phyloP scores from a whole-genome alignment of 1,139 yeast species.

The Lodderomyces margitis region DNA sequence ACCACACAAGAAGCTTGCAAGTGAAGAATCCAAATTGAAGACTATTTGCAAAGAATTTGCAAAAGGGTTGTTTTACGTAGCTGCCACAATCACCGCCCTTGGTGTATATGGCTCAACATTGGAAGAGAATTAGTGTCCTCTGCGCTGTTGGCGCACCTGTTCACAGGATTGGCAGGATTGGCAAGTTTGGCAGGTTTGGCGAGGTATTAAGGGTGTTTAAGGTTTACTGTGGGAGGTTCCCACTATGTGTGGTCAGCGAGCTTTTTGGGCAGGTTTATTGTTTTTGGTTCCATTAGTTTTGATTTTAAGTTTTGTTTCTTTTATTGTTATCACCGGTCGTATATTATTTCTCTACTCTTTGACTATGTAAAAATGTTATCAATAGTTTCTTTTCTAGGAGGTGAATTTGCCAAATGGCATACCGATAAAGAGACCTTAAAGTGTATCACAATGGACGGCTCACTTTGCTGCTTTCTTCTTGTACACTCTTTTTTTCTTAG shows the following conservation, averaged over 20 bases:
- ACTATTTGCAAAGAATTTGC: conserved; percentile 31
- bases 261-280: too few relatives aligned
- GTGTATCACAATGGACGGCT: too few relatives aligned
- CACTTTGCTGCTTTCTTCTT: conserved; percentile 10
- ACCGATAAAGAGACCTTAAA: not conserved
- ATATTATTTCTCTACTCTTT: too few relatives aligned
- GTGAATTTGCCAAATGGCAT: too few relatives aligned
- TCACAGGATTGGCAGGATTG: not conserved
- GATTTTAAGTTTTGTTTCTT: too few relatives aligned
- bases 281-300: too few relatives aligned
- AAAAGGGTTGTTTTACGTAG: conserved; percentile 34
- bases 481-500: conserved; percentile 15
- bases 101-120: conserved; percentile 32
- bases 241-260: too few relatives aligned
- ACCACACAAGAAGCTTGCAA: conserved; percentile 13
- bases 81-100: conserved; percentile 38
- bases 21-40: conserved; percentile 15
- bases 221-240: too few relatives aligned
- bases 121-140: not conserved
- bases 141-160: not conserved
- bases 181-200: not conserved
- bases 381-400: too few relatives aligned
- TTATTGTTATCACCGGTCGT: too few relatives aligned
- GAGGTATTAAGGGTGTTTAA: not conserved
- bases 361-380: too few relatives aligned